Percentiles rank a stretch among this genome's conserved stretches.
phyloP scores from a whole-genome alignment of 2,329 filamentous ascomycete species.

The Sordariomycetes sp. region DNA sequence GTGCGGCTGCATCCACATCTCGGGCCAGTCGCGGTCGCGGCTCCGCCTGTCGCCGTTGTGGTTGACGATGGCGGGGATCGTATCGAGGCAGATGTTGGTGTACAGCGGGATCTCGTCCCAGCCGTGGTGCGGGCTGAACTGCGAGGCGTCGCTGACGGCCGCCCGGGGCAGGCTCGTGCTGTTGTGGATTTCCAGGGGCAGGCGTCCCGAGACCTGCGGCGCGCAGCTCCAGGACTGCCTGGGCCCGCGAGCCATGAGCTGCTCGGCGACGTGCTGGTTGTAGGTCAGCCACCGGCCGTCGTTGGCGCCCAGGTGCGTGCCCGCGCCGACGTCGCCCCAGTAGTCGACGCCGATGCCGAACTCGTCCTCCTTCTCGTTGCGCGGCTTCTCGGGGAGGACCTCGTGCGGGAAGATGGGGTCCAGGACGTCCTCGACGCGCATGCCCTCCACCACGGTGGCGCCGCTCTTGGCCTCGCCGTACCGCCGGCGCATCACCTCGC shows the following conservation, averaged over 20 bases:
- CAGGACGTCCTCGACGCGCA: slow-evolving; percentile 10
- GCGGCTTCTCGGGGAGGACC: slow-evolving; percentile 5
- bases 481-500: slow-evolving; percentile 17
- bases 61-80: slow-evolving; percentile 17
- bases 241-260: slow-evolving; percentile 7
- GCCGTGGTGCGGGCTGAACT: slow-evolving; percentile 5
- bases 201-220: not conserved
- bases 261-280: slow-evolving; percentile 22
- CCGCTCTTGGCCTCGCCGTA: slow-evolving; percentile 8
- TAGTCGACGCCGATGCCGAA: slow-evolving; percentile 18
- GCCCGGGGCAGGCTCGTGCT: slow-evolving; percentile 6
- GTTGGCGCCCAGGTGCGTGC: slow-evolving; percentile 10
- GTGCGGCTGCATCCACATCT: slow-evolving; percentile 14
- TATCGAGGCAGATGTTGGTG: slow-evolving; percentile 16
- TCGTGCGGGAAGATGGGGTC: slow-evolving; percentile 14
- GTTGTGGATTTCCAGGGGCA: slow-evolving; percentile 12
- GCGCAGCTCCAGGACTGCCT: slow-evolving; percentile 6
- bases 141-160: slow-evolving; percentile 5
- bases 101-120: slow-evolving; percentile 17
- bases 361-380: slow-evolving; percentile 13
- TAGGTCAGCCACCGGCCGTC: slow-evolving; percentile 12
- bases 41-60: slow-evolving; percentile 15
- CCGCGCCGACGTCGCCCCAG: slow-evolving; percentile 14
- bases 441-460: slow-evolving; percentile 8
- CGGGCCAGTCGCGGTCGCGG: slow-evolving; percentile 13